These are phyloP conservation scores for Xylaria sp. DNA, from an alignment of 2,329 filamentous ascomycete genomes.

Conservation along the genomic window DNA sequence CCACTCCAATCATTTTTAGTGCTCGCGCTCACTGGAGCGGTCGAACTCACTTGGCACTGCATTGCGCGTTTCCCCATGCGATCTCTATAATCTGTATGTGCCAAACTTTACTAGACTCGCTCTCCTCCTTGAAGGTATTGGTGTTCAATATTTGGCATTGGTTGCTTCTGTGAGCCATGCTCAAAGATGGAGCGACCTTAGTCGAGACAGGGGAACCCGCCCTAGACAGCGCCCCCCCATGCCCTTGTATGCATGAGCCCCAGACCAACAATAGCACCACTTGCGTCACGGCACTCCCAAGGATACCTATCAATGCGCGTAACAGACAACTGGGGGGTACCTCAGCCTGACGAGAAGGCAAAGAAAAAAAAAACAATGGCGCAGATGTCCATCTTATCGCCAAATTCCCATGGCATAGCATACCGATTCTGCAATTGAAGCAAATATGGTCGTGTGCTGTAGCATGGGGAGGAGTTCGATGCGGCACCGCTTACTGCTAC, in stretches of 20 bases:
- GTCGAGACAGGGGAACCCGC: slow-evolving; percentile 40
- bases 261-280: slow-evolving; percentile 39
- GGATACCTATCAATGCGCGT: slow-evolving; percentile 23
- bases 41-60: background rate
- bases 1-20: background rate
- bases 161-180: background rate
- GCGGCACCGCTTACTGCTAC: background rate
- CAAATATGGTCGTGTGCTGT: slow-evolving; percentile 7
- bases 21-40: background rate
- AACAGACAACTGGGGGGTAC: slow-evolving; percentile 28
- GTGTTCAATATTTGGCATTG: background rate
- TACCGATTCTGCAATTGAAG: slow-evolving; percentile 9
- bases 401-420: slow-evolving; percentile 15
- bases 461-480: background rate
- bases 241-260: slow-evolving; percentile 44
- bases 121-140: background rate
- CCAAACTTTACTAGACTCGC: background rate
- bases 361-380: background rate
- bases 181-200: slow-evolving; percentile 28
- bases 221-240: slow-evolving; percentile 39
- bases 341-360: slow-evolving; percentile 3
- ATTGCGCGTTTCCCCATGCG: background rate
- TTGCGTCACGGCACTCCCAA: slow-evolving; percentile 40
- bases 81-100: slow-evolving; percentile 16
- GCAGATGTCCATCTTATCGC: slow-evolving; percentile 17